Evolutionary conservation across 805 yeast species (phyloP), one percentile per base, ranked within the genome.

Genomic region (Saturnispora kantuleensis): DNA sequence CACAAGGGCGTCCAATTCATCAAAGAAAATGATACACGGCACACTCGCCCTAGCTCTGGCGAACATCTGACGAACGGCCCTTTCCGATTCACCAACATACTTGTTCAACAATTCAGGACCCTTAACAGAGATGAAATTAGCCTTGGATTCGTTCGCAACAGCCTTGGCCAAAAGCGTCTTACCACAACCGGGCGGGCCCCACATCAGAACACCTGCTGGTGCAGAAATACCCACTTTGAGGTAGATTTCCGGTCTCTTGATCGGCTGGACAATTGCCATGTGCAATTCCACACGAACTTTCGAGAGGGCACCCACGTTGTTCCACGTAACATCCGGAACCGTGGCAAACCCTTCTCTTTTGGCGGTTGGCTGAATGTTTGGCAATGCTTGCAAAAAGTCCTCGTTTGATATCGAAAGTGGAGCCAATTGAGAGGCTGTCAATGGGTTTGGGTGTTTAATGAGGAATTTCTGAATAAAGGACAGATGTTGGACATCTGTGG

Each of bases 141-240:
- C 97, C 43, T 94, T 74, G 0, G 96, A 87, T 63, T 93, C 97
- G 60, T 90, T 90, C 10, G 98, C 98, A 3, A 93, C 97, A 2
- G 98, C 98, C 57, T 93, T 93, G 1, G 97, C 97, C 28, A 93
- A 69, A 41, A 93, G 69, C 0, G 98, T 93, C 60, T 93, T 93
- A 73, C 98, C 98, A 67, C 97, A 93, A 32, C 98, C 98, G 3
- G 98, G 98, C 1, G 98, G 98, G 0, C 98, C 98, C 98, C 98
- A 93, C 71, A 93, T 74, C 21, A 93, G 66, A 1, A 93, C 98
- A 46, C 98, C 98, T 0, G 96, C 88, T 2, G 97, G 97, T 0
- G 97, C 96, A 44, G 87, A 78, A 36, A 93, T 89, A 62, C 98
- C 98, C 10, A 89, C 97, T 47, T 80, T 78, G 50, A 78, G 80